These are phyloP conservation scores for Eimeria tenella DNA, from an alignment of 169 alveolate genomes.

Conservation along the genomic window DNA sequence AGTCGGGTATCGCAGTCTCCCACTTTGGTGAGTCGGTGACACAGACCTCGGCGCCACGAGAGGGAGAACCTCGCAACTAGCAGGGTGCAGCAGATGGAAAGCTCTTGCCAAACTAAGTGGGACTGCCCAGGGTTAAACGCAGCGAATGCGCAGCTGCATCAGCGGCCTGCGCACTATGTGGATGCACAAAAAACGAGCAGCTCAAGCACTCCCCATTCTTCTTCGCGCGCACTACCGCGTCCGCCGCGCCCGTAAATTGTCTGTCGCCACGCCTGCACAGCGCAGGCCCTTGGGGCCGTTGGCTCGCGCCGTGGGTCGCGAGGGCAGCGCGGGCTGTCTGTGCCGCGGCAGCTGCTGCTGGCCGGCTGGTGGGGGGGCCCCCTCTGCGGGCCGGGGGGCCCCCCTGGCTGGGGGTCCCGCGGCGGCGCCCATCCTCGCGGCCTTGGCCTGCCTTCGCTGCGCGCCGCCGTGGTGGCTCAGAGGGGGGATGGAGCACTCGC, in stretches of 20 bases:
- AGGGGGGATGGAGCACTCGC: background rate
- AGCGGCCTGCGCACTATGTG: background rate
- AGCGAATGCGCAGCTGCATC: background rate
- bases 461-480: background rate
- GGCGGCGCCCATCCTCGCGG: background rate
- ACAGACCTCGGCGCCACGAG: background rate
- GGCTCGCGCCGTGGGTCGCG: too few relatives aligned
- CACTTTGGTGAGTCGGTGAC: background rate
- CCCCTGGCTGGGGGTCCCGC: background rate
- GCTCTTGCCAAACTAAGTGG: background rate
- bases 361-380: too few relatives aligned
- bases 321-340: background rate
- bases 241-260: too few relatives aligned
- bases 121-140: background rate
- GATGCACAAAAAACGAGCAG: slow-evolving; percentile 13
- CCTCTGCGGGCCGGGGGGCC: background rate
- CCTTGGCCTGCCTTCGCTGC: slow-evolving; percentile 26
- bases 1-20: background rate
- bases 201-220: background rate
- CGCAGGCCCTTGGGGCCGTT: too few relatives aligned
- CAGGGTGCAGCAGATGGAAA: background rate
- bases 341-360: too few relatives aligned
- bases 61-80: background rate
- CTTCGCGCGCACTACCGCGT: background rate
- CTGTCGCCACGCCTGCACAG: too few relatives aligned